Evolutionary conservation across 495 filamentous ascomycete genomes (phyloP), one percentile per base, ranked within the genome.

Genomic region (Glonium stellatum): DNA sequence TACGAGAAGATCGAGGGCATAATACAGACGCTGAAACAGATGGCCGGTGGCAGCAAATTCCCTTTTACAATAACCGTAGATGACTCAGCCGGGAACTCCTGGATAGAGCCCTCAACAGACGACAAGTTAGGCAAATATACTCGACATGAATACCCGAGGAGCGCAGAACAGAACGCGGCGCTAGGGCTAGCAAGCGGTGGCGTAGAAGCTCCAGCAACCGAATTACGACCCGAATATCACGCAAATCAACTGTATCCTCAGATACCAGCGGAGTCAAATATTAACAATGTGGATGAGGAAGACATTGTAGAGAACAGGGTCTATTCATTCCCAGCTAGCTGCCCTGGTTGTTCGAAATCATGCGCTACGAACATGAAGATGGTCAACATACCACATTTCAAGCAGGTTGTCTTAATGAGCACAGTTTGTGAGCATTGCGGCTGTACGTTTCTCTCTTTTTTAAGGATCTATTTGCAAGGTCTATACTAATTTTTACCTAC

Each of bases 31-130:
- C 78, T 91, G 1, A 74, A 81, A 57, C 79, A 83, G 25, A 95
- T 96, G 80, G 69, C 92, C 18, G 80, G 80, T 11, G 84, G 89
- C 13, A 77, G 83, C 9, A 80, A 77, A 1, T 92, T 92, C 68
- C 93, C 95, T n/a, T 96, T 97, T 77, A 84, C 86, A 6, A 74
- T 97, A 35, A 82, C 80, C 11, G 71, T 96, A 35, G 89, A 99
- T 70, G 93, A 99, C 66, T 87, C 87, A 1, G 88, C 91, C 4
- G 93, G 93, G n/a, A 99, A 99, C 78, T 95, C 89, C 3, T 97
- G 88, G 82, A 95, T 99, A 66, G 90, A 95, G 52, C 93, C 93
- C 34, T 86, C 87, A 61, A 80, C 86, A 57, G 75, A 80, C 66
- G 83, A 87, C 5, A 75, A 72, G 35, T 75, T 70, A 53, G 85